A percentile compares a stretch with the other conserved stretches of the same genome.
Evolutionary conservation across 2,329 filamentous ascomycete species (phyloP).

Genomic region (Rhinocladiella similis): DNA sequence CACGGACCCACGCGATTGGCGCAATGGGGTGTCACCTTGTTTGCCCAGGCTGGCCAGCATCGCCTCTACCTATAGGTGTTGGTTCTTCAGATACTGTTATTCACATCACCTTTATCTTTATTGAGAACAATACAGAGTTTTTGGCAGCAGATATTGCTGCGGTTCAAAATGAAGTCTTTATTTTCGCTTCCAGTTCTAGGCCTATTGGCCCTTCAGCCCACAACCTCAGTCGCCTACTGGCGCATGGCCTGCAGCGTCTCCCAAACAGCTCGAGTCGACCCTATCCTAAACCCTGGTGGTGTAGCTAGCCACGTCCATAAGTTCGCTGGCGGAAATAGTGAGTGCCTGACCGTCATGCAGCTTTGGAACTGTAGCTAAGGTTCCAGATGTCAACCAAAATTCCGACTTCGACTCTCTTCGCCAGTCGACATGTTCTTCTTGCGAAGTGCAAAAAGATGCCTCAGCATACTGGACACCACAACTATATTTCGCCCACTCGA

Average conservation of each 20-base stretch:
- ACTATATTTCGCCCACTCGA: conserved; percentile 72
- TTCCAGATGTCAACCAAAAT: conserved; percentile 63
- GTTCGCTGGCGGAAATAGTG: conserved; percentile 74
- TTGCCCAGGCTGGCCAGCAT: neutral
- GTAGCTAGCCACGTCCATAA: conserved; percentile 69
- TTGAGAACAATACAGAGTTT: neutral
- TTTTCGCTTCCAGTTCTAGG: conserved; percentile 3
- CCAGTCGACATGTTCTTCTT: conserved; percentile 76
- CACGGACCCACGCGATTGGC: neutral
- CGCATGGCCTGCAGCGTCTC: conserved; percentile 76
- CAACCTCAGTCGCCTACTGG: conserved; percentile 67
- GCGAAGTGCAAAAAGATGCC: conserved; percentile 74
- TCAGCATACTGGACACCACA: conserved; percentile 86
- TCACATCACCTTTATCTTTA: neutral
- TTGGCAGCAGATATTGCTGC: neutral
- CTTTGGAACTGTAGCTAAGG: conserved; percentile 10
- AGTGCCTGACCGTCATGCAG: conserved; percentile 38
- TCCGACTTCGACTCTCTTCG: conserved; percentile 61
- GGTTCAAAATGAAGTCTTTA: conserved; percentile 15
- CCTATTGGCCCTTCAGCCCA: conserved; percentile 14
- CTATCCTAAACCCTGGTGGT: conserved; percentile 64
- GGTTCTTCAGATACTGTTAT: neutral
- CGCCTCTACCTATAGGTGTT: neutral
- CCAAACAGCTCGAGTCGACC: conserved; percentile 65
- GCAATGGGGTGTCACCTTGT: neutral